phyloP scores from a whole-genome alignment of 2,329 filamentous ascomycete species.

The Biscogniauxia mediterranea region DNA sequence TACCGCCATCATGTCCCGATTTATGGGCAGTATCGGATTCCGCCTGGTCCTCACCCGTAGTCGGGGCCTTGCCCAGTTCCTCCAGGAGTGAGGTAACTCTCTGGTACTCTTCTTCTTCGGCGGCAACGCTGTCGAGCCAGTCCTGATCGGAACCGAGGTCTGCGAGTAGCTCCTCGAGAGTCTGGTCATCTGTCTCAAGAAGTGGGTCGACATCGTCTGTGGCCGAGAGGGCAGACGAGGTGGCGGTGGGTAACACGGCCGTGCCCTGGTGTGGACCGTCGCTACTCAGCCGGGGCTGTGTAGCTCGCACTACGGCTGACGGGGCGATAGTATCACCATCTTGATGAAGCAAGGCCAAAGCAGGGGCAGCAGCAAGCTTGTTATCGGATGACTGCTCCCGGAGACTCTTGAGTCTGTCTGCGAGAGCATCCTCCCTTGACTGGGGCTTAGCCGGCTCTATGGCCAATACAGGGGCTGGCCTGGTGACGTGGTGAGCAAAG shows the following conservation, averaged over 20 bases:
- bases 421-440: conserved; percentile 50
- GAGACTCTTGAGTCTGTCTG: conserved; percentile 51
- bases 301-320: conserved; percentile 15
- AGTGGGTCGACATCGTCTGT: conserved; percentile 37
- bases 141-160: conserved; percentile 38
- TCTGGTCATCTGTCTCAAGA: conserved; percentile 50
- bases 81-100: conserved; percentile 34
- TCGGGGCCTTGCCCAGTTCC: conserved; percentile 29
- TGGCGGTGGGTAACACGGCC: conserved; percentile 4
- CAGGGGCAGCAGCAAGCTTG: conserved; percentile 8
- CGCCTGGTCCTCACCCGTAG: conserved; percentile 5
- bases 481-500: conserved; percentile 28
- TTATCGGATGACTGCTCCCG: conserved; percentile 39
- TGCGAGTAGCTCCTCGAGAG: conserved; percentile 50
- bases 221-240: conserved; percentile 1
- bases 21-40: background rate
- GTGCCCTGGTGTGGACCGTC: conserved; percentile 8
- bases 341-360: conserved; percentile 3
- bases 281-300: conserved; percentile 15
- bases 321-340: conserved; percentile 12
- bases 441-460: conserved; percentile 43
- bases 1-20: background rate
- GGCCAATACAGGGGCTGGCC: conserved; percentile 28
- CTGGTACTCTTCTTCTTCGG: conserved; percentile 32
- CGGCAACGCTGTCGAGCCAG: conserved; percentile 32